phyloP scores from a whole-genome alignment of 2,329 filamentous ascomycete species.

The Cadophora luteo-olivacea region DNA sequence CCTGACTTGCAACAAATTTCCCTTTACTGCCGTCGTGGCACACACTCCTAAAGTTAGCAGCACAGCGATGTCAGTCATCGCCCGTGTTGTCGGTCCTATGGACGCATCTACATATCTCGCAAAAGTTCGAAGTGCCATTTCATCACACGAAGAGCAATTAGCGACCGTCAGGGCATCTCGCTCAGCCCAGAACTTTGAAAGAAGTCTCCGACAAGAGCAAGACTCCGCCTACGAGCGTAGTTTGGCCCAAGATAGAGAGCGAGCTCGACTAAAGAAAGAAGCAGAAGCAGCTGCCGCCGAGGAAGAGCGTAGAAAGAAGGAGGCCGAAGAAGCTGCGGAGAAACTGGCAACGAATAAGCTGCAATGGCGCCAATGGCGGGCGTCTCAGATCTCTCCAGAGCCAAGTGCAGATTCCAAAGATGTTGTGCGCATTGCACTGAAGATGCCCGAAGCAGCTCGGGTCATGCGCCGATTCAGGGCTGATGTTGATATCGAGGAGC shows the following conservation, averaged over 20 bases:
- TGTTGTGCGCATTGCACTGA: slow-evolving; percentile 73
- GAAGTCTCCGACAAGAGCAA: slow-evolving; percentile 84
- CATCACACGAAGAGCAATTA: slow-evolving; percentile 78
- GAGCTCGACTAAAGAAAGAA: slow-evolving; percentile 77
- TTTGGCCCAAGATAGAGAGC: slow-evolving; percentile 84
- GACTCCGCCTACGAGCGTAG: slow-evolving; percentile 94
- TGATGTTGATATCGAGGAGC: slow-evolving; percentile 78
- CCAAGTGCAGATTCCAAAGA: slow-evolving; percentile 69
- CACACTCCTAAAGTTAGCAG: slow-evolving; percentile 85
- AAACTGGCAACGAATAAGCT: slow-evolving; percentile 56
- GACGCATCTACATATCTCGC: slow-evolving; percentile 74
- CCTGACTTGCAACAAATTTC: slow-evolving; percentile 89
- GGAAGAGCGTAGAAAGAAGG: slow-evolving; percentile 66
- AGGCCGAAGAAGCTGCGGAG: slow-evolving; percentile 64
- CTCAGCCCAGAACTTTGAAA: slow-evolving; percentile 79
- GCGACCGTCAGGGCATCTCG: slow-evolving; percentile 77
- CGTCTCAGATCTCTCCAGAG: slow-evolving; percentile 69
- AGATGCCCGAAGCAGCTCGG: slow-evolving; percentile 70
- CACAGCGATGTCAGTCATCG: slow-evolving; percentile 89
- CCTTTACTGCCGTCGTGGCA: slow-evolving; percentile 85
- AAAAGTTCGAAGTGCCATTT: slow-evolving; percentile 76
- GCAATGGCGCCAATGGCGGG: slow-evolving; percentile 85
- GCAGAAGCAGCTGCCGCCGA: slow-evolving; percentile 75
- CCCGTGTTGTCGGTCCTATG: slow-evolving; percentile 76
- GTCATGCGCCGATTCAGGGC: slow-evolving; percentile 77